These are phyloP conservation scores for Dioszegia aurantiaca DNA, from an alignment of 768 basidiomycete species.

Conservation along the genomic window DNA sequence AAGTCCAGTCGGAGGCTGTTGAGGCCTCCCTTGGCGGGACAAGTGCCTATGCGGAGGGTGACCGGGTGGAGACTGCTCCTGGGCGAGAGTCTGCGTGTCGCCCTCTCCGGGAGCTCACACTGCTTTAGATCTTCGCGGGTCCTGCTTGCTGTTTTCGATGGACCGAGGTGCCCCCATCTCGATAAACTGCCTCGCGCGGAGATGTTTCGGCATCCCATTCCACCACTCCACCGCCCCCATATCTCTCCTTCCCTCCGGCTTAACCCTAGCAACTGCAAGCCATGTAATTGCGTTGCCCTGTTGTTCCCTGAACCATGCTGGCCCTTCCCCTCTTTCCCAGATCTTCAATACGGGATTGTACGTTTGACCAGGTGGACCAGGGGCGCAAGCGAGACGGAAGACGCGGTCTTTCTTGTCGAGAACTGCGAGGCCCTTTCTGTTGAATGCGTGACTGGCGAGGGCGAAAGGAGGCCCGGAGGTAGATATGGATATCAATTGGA, in stretches of 20 bases:
- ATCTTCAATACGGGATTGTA: too few species aligned
- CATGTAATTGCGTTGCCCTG: slow-evolving; percentile 53
- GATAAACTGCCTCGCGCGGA: slow-evolving; percentile 2
- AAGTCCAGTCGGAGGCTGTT: too few species aligned
- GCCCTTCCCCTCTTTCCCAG: too few species aligned
- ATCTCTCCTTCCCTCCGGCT: slow-evolving; percentile 62
- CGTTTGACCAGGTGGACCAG: not conserved
- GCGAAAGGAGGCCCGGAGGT: slow-evolving; percentile 14
- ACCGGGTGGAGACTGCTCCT: too few species aligned
- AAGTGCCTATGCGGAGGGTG: too few species aligned
- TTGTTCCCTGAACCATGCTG: too few species aligned
- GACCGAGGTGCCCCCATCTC: not conserved
- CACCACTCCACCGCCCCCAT: slow-evolving; percentile 69
- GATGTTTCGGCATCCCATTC: slow-evolving; percentile 60
- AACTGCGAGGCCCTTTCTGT: too few species aligned
- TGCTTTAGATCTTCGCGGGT: too few species aligned
- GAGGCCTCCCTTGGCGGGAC: too few species aligned
- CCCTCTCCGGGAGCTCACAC: not conserved
- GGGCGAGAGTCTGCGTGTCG: too few species aligned
- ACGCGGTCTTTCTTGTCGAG: slow-evolving; percentile 11
- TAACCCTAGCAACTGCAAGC: slow-evolving; percentile 60
- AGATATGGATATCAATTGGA: slow-evolving; percentile 55
- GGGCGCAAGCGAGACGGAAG: slow-evolving; percentile 61
- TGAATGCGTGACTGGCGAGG: not conserved
- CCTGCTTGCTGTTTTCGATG: too few species aligned